Conservation (phyloP, 2,329 filamentous ascomycete species). For the Zymoseptoria ardabiliae region DNA sequence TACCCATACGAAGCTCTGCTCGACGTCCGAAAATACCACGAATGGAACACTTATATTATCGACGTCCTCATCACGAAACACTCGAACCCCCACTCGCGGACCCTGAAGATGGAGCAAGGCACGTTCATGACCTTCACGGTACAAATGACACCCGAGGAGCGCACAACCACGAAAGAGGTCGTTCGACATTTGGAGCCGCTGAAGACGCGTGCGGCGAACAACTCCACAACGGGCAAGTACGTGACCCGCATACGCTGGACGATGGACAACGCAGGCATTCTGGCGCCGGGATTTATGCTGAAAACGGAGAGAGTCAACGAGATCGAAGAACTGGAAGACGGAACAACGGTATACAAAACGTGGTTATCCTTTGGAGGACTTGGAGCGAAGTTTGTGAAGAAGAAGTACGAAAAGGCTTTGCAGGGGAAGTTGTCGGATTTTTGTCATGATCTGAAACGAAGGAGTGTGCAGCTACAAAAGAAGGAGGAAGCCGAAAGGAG, state of each 20-base stretch:
- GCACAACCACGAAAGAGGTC: slow-evolving; percentile 24
- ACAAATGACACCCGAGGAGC: slow-evolving; percentile 32
- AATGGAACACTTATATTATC: slow-evolving; percentile 43
- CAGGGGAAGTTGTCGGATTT: slow-evolving; percentile 10
- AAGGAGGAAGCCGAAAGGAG: not conserved
- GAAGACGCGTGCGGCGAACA: slow-evolving; percentile 16
- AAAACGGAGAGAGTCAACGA: slow-evolving; percentile 43
- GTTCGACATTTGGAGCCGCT: slow-evolving; percentile 32
- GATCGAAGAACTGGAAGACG: slow-evolving; percentile 32
- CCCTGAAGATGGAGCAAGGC: slow-evolving; percentile 29
- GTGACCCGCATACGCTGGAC: slow-evolving; percentile 28
- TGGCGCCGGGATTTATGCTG: slow-evolving; percentile 30
- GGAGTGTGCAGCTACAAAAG: not conserved
- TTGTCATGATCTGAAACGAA: not conserved
- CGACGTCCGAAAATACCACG: slow-evolving; percentile 39
- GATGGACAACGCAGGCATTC: slow-evolving; percentile 24
- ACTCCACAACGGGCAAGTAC: slow-evolving; percentile 10
- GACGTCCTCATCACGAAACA: slow-evolving; percentile 40
- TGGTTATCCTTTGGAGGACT: slow-evolving; percentile 42
- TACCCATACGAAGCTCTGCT: slow-evolving; percentile 39
- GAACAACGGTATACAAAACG: slow-evolving; percentile 31
- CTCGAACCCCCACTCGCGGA: slow-evolving; percentile 19
- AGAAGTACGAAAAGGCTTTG: slow-evolving; percentile 35
- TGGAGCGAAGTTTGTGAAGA: slow-evolving; percentile 35
- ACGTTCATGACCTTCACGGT: slow-evolving; percentile 40